Evolutionary conservation across 2,329 filamentous ascomycete species (phyloP).

Genomic region (Phoma sp.): DNA sequence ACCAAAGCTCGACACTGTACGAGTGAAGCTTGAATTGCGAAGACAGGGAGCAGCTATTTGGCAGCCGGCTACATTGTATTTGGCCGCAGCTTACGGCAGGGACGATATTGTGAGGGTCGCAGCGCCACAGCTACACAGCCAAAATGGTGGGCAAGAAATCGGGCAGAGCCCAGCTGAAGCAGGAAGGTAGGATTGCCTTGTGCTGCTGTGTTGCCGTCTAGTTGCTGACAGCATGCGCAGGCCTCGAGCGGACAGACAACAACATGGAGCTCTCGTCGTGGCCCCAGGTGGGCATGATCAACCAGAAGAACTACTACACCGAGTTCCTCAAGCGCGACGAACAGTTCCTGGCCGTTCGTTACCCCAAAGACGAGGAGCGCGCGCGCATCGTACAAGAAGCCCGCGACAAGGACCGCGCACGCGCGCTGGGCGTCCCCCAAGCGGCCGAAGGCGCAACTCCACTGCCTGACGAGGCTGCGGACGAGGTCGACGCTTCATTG

Average conservation of each 20-base stretch:
- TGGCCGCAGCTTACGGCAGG: not conserved
- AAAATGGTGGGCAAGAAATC: slow-evolving; percentile 72
- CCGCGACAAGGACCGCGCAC: slow-evolving; percentile 84
- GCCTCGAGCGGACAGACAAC: slow-evolving; percentile 96
- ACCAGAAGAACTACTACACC: slow-evolving; percentile 96
- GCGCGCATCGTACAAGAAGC: slow-evolving; percentile 85
- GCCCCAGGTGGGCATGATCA: slow-evolving; percentile 92
- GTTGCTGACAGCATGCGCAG: slow-evolving; percentile 57
- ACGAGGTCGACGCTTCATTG: slow-evolving; percentile 37
- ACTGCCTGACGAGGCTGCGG: slow-evolving; percentile 38
- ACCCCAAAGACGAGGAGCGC: slow-evolving; percentile 85
- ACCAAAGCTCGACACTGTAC: not conserved
- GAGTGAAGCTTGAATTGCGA: not conserved
- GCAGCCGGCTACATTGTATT: not conserved
- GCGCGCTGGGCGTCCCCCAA: slow-evolving; percentile 73
- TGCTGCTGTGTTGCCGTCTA: not conserved
- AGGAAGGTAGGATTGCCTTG: slow-evolving; percentile 59
- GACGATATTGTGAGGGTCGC: not conserved
- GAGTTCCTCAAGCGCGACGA: slow-evolving; percentile 99
- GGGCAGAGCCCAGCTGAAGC: slow-evolving; percentile 66
- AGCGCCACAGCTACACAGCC: slow-evolving; percentile 8
- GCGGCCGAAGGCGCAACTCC: slow-evolving; percentile 33
- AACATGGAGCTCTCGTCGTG: slow-evolving; percentile 95
- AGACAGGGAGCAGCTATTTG: not conserved
- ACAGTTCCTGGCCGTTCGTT: slow-evolving; percentile 86